Percentiles rank a stretch among this genome's conserved stretches.
These are phyloP conservation scores for Zymoseptoria crescenta DNA, from an alignment of 2,329 filamentous ascomycete genomes.

Conservation along the genomic window DNA sequence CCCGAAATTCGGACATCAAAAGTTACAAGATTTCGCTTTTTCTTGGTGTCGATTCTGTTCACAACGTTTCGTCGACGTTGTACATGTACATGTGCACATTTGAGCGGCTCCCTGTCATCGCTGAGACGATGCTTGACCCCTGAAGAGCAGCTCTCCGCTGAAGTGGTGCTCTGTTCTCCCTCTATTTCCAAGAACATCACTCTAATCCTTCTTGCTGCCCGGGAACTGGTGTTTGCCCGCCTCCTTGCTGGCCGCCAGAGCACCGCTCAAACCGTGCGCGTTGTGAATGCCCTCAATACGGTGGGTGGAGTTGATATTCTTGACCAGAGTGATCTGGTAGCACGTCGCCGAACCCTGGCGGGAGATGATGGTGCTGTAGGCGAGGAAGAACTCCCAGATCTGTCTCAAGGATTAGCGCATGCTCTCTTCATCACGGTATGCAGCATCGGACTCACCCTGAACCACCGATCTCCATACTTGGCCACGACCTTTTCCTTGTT, in stretches of 20 bases:
- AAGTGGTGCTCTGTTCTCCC: not conserved
- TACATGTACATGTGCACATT: not conserved
- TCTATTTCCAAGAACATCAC: not conserved
- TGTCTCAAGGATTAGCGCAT: too few species aligned
- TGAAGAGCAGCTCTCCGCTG: not conserved
- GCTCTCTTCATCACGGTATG: too few species aligned
- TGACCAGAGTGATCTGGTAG: constrained; percentile 79
- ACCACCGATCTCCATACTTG: constrained; percentile 95
- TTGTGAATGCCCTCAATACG: constrained; percentile 64
- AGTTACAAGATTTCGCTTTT: not conserved
- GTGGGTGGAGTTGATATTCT: constrained; percentile 84
- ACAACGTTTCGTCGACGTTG: too few species aligned
- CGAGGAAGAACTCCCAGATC: constrained; percentile 90
- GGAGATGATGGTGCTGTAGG: constrained; percentile 74
- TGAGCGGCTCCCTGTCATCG: not conserved
- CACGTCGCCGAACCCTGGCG: constrained; percentile 78
- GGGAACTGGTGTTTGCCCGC: constrained; percentile 27
- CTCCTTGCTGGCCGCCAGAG: constrained; percentile 46
- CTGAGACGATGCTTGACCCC: not conserved
- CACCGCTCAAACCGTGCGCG: constrained; percentile 62
- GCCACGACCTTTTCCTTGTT: constrained; percentile 87
- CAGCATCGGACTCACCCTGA: constrained; percentile 82
- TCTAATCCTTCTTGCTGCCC: constrained; percentile 15
- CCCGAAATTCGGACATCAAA: not conserved
- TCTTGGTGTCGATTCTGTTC: not conserved